These are phyloP conservation scores for Myxozyma monticola DNA, from an alignment of 805 yeast genomes.

Conservation along the genomic window DNA sequence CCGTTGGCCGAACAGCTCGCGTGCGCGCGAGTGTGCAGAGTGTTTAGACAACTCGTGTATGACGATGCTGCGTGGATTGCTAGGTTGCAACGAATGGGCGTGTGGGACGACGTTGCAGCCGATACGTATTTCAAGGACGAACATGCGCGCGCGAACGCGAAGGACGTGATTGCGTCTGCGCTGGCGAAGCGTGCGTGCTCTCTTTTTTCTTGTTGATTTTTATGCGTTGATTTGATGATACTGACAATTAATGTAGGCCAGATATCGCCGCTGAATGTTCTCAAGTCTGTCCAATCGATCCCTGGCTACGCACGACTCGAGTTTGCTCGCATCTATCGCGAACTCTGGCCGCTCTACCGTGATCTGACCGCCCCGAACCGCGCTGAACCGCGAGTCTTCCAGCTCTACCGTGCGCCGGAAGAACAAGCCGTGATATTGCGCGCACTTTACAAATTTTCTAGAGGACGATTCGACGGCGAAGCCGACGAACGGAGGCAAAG, in stretches of 20 bases:
- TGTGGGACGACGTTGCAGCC: constrained; percentile 41
- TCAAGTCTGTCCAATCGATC: constrained; percentile 37
- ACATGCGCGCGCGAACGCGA: constrained; percentile 6
- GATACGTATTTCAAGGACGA: constrained; percentile 3
- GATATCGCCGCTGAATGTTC: constrained; percentile 42
- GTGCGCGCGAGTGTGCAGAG: constrained; percentile 29
- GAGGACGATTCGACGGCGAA: constrained; percentile 36
- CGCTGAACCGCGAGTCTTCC: constrained; percentile 49
- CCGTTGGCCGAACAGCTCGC: constrained; percentile 22
- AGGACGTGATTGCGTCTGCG: constrained; percentile 7
- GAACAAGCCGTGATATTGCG: constrained; percentile 51
- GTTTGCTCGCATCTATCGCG: constrained; percentile 43
- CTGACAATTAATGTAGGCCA: constrained; percentile 1
- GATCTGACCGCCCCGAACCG: constrained; percentile 47
- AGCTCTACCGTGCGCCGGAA: constrained; percentile 50
- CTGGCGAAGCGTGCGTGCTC: constrained; percentile 9
- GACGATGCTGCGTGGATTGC: constrained; percentile 28
- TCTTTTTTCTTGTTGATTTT: neutral
- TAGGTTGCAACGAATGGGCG: constrained; percentile 20
- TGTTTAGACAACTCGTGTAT: constrained; percentile 28
- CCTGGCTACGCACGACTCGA: constrained; percentile 43
- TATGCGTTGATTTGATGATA: too few relatives aligned
- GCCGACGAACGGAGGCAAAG: constrained; percentile 42
- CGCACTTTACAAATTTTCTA: constrained; percentile 45
- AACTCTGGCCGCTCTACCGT: constrained; percentile 48